A percentile compares a stretch with the other conserved stretches of the same genome.
phyloP scores from a whole-genome alignment of 2,329 filamentous ascomycete genomes.

The Pseudogymnoascus sp. region DNA sequence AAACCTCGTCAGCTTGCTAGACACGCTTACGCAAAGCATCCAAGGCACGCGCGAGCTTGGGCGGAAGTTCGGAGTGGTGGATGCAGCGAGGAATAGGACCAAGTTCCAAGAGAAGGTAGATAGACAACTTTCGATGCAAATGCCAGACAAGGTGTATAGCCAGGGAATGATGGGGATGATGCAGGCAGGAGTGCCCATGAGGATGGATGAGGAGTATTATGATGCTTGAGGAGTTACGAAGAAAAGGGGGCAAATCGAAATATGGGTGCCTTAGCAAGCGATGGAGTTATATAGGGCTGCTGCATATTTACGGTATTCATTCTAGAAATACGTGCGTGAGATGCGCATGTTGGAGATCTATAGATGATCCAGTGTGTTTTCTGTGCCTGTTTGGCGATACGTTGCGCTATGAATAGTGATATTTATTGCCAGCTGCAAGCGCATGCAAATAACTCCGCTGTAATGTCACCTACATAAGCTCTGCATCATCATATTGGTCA shows the following conservation, averaged over 20 bases:
- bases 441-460: neutral
- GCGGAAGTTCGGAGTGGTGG: slow-evolving; percentile 62
- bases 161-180: neutral
- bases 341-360: neutral
- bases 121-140: neutral
- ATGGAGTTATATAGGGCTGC: slow-evolving; percentile 5
- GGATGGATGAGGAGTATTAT: slow-evolving; percentile 4
- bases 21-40: slow-evolving; percentile 66
- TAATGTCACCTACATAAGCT: neutral
- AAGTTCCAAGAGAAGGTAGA: slow-evolving; percentile 11
- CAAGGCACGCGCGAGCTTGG: slow-evolving; percentile 67
- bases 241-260: neutral
- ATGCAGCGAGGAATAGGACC: slow-evolving; percentile 29
- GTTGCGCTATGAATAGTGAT: neutral
- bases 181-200: neutral
- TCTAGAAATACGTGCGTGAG: neutral
- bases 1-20: slow-evolving; percentile 68
- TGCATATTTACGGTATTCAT: slow-evolving; percentile 9
- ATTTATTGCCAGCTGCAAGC: neutral
- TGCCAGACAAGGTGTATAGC: neutral
- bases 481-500: neutral
- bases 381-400: neutral
- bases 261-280: slow-evolving; percentile 3
- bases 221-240: slow-evolving; percentile 9
- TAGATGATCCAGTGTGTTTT: neutral